Conservation (phyloP, 306 rosid genomes). For the Cajanus cajan region DNA sequence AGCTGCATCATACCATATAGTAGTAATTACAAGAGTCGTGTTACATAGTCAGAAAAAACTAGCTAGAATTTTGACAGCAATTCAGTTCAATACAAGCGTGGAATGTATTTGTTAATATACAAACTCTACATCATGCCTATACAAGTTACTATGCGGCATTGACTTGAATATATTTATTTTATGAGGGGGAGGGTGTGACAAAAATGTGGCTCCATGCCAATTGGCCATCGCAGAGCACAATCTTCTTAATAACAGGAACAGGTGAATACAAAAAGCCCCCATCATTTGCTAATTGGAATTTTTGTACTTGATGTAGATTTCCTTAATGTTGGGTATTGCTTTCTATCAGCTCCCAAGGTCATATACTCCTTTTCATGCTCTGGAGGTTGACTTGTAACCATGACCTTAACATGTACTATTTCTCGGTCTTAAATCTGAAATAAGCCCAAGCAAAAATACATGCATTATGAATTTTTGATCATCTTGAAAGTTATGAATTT, state of each 20-base stretch:
- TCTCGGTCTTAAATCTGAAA: conserved; percentile 37
- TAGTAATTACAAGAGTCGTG: conserved; percentile 16
- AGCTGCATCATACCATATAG: conserved; percentile 18
- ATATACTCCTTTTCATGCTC: conserved; percentile 14
- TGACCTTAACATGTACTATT: conserved; percentile 18
- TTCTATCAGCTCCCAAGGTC: background rate
- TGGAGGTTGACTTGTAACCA: conserved; percentile 11
- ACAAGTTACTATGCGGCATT: background rate
- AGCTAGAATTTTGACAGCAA: background rate
- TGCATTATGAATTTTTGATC: background rate
- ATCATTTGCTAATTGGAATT: conserved; percentile 1
- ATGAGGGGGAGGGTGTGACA: background rate
- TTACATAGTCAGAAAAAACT: background rate
- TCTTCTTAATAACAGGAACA: background rate
- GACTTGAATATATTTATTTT: background rate
- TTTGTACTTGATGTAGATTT: conserved; percentile 4
- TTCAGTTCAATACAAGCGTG: background rate
- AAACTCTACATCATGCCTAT: background rate
- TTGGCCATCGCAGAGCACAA: background rate
- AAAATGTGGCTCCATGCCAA: conserved; percentile 20
- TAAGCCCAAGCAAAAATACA: conserved; percentile 20
- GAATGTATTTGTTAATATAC: conserved; percentile 16
- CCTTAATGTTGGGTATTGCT: background rate
- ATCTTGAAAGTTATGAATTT: conserved; percentile 22
- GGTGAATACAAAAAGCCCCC: conserved; percentile 9